phyloP scores from a whole-genome alignment of 2,329 filamentous ascomycete species.

The Ceratocystis cubensis region DNA sequence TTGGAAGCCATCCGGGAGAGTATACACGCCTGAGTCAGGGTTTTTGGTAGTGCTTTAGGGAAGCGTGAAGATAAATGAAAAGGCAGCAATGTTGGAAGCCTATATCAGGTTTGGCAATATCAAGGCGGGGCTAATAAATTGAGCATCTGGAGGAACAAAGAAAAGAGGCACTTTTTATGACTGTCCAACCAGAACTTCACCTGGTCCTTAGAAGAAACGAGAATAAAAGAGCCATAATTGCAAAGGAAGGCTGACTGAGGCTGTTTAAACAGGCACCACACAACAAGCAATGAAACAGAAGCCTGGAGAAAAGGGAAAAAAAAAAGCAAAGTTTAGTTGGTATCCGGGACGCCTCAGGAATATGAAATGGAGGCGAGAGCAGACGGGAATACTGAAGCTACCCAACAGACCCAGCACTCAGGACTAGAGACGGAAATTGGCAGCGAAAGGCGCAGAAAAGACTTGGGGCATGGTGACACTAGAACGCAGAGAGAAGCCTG shows the following conservation, averaged over 20 bases:
- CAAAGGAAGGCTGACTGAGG: too few species aligned
- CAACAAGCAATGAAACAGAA: background rate
- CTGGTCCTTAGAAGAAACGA: too few species aligned
- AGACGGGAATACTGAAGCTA: background rate
- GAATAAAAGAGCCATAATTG: too few species aligned
- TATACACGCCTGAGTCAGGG: background rate
- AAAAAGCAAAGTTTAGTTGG: background rate
- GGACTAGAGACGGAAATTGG: background rate
- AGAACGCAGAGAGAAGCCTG: background rate
- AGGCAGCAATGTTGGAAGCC: background rate
- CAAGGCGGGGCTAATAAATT: background rate
- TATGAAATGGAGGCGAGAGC: background rate
- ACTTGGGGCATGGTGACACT: background rate
- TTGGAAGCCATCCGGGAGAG: background rate
- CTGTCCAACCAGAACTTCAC: too few species aligned
- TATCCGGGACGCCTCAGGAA: background rate
- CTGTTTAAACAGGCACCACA: background rate
- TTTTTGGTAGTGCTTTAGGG: background rate
- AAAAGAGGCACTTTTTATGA: background rate
- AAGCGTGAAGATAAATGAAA: background rate
- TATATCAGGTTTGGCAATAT: background rate
- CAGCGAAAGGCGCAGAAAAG: background rate
- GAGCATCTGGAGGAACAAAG: background rate
- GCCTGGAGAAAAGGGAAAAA: background rate
- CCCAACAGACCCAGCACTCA: background rate